Base-by-base conservation (phyloP, 352 stramenopile genomes). In the Phytophthora chlamydospora region DNA sequence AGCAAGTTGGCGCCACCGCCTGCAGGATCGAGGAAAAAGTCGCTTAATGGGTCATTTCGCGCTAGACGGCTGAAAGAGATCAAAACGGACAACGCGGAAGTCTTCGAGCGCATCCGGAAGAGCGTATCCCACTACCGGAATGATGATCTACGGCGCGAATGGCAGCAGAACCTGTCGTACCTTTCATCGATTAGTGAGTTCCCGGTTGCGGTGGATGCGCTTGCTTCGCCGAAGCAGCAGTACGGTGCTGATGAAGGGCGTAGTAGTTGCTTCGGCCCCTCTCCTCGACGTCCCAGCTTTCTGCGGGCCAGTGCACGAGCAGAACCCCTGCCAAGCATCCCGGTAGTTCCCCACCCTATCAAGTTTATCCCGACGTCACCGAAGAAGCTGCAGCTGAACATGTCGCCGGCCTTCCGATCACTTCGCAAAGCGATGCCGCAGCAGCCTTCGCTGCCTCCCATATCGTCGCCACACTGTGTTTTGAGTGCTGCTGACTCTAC, bases 171-270 rank as follows among this genome's bases (percentile, higher is more conserved):
- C 61, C 49, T 87, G 16, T 78, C 82, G 21, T 93, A 90, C 32
- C 58, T 93, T 29, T 73, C 77, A 16, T 88, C 84, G 8, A 91
- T 91, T 43, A 88, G 75, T 44, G 78, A 83, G 55, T 91, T 87
- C 48, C 84, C 77, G 0, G 35, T 87, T 12, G 44, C 72, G 0
- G 49, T 57, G 2, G 68, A 76, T 10, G 64, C 56, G n/a, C 19
- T 63, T 35, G 32, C 54, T 16, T 67, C 62, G 32, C 17, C 41
- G 6, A 69, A 75, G 11, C 52, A 50, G 14, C 56, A 55, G 1
- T 35, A 40, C n/a, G 7, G 8, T 29, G 34, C 12, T 14, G n/a
- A 43, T 54, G 40, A 47, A 16, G 46, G 8, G 35, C 51, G 64
- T 19, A 64, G 31, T 35, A 64, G 31, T 32, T 64, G 46, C 29